Conservation (phyloP, 2,329 filamentous ascomycete genomes). For the Ophiostoma angusticollis region DNA sequence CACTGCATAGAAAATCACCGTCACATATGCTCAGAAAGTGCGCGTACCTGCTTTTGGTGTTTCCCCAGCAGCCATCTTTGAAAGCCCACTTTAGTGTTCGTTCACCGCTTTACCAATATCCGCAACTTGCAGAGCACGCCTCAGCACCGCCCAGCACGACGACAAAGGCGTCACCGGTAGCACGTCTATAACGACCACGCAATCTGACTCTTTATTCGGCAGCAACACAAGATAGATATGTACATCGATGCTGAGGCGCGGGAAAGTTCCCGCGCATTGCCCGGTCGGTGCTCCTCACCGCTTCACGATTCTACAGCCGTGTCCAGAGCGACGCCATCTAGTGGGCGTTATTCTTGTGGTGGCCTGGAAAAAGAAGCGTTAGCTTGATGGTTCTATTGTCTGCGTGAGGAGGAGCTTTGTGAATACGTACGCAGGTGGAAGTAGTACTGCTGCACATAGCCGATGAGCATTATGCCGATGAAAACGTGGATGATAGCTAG, state of each 20-base stretch:
- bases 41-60: too few relatives aligned
- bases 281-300: not conserved
- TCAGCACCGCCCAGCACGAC: too few relatives aligned
- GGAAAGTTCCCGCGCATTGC: not conserved
- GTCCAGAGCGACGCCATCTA: slow-evolving; percentile 37
- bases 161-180: too few relatives aligned
- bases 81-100: too few relatives aligned
- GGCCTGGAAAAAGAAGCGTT: slow-evolving; percentile 44
- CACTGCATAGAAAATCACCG: too few relatives aligned
- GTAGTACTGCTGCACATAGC: slow-evolving; percentile 99
- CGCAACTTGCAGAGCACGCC: too few relatives aligned
- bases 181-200: too few relatives aligned
- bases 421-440: slow-evolving; percentile 93
- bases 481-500: slow-evolving; percentile 82
- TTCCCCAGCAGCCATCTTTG: too few relatives aligned
- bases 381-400: not conserved
- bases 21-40: too few relatives aligned
- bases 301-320: too few relatives aligned
- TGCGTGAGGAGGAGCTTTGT: not conserved
- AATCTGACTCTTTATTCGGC: slow-evolving; percentile 25
- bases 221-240: slow-evolving; percentile 29
- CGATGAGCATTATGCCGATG: slow-evolving; percentile 61
- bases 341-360: slow-evolving; percentile 99
- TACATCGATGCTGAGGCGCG: slow-evolving; percentile 16
- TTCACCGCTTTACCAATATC: too few relatives aligned